Evolutionary conservation across 345 rosid genomes (phyloP), one percentile per base, ranked within the genome.

Genomic region (Populus nigra): DNA sequence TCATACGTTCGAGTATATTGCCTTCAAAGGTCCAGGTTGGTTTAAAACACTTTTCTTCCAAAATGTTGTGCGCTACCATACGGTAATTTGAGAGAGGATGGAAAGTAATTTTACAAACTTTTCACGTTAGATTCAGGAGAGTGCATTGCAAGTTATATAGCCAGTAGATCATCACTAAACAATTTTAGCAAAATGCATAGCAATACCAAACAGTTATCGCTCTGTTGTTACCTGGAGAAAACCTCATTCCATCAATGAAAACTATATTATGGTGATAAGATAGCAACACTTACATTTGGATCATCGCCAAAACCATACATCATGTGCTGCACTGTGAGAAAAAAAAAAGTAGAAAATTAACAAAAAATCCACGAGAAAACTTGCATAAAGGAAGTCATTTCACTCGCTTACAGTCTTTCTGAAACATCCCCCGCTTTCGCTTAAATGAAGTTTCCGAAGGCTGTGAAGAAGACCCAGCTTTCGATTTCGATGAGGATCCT

Each of bases 271-370:
- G 65, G 47, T 20, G 18, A 59, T 18, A 18, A 67, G 16, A 47
- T 18, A 63, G 29, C 11, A 61, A 10, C 49, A 78, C 96, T 88
- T 86, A 91, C 94, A 80, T 92, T 93, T 68, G 89, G 83, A 76
- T 95, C 98, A 77, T 95, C 98, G 17, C 99, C 96, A 39, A 92
- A 93, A 36, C 98, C 98, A 84, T 89, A 93, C 96, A 96, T 92
- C 98, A 92, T 96, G 80, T 92, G 99, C 85, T 89, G 97, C 90
- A 96, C 96, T 93, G 88, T 53, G 79, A 35, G 75, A 12, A 63
- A 5, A 36, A 5, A 36, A 57, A 68, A 29, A 38, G 61, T 41
- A 41, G 45, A 41, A n/a, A 35, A 74, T n/a, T 1, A 72, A 5
- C 0, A 73, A 18, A 73, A 50, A 33, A 70, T 33, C n/a, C 65